Evolutionary conservation across 2,329 filamentous ascomycete genomes (phyloP).

Genomic region (Ascocoryne sarcoides): DNA sequence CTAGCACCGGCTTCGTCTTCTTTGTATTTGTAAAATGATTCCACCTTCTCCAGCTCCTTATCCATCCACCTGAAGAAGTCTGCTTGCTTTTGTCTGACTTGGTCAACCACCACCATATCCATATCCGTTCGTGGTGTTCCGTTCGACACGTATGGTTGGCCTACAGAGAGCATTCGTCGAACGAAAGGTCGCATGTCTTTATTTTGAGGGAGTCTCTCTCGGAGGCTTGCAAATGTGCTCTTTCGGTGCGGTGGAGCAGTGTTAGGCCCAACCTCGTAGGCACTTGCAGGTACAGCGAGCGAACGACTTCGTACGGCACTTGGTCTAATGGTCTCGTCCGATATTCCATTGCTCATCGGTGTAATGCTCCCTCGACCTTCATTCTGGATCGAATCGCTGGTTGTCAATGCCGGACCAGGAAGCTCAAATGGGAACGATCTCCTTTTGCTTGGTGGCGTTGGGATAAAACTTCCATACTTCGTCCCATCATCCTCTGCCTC

Average conservation of each 20-base stretch:
- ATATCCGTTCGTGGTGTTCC: constrained; percentile 33
- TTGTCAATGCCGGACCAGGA: constrained; percentile 45
- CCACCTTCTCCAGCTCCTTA: constrained; percentile 79
- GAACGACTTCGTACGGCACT: constrained; percentile 8
- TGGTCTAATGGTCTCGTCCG: not conserved
- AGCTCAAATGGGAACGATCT: constrained; percentile 40
- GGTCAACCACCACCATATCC: constrained; percentile 46
- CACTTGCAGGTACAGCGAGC: constrained; percentile 22
- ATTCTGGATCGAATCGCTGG: constrained; percentile 3
- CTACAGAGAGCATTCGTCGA: constrained; percentile 21
- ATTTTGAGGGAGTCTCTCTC: constrained; percentile 7
- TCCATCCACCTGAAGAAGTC: constrained; percentile 87
- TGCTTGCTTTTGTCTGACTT: constrained; percentile 64
- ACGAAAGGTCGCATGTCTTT: constrained; percentile 17
- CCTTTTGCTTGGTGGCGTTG: constrained; percentile 37
- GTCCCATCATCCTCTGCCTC: constrained; percentile 20
- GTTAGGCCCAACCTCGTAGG: constrained; percentile 37
- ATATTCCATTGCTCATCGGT: not conserved
- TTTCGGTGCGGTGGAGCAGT: constrained; percentile 16
- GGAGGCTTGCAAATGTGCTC: constrained; percentile 20
- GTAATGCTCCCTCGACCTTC: not conserved
- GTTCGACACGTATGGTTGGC: no score
- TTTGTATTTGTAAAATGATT: constrained; percentile 79
- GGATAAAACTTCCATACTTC: constrained; percentile 56
- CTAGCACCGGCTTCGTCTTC: constrained; percentile 76